These are phyloP conservation scores for Colletotrichum cordylinicola DNA, from an alignment of 2,329 filamentous ascomycete genomes.

Conservation along the genomic window DNA sequence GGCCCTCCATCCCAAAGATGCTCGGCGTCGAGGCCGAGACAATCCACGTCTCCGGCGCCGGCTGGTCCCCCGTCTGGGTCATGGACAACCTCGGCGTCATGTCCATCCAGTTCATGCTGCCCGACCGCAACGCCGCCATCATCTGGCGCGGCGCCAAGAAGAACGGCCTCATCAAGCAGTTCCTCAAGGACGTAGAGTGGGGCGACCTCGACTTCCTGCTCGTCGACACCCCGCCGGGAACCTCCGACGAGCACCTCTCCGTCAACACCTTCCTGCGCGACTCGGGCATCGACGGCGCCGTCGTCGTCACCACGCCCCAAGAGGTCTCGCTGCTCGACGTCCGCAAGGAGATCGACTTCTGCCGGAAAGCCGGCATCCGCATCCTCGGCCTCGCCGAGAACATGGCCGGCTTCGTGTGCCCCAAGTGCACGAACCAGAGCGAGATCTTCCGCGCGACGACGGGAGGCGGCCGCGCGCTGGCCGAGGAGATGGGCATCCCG, in stretches of 20 bases:
- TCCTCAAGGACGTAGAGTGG: slow-evolving; percentile 98
- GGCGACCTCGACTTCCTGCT: slow-evolving; percentile 91
- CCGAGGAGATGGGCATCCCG: slow-evolving; percentile 84
- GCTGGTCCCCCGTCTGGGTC: slow-evolving; percentile 97
- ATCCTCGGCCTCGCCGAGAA: slow-evolving; percentile 95
- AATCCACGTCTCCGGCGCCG: slow-evolving; percentile 86
- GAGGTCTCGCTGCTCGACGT: slow-evolving; percentile 93
- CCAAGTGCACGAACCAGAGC: slow-evolving; percentile 81
- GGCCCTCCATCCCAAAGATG: slow-evolving; percentile 97
- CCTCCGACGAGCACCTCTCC: slow-evolving; percentile 92
- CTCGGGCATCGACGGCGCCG: slow-evolving; percentile 89
- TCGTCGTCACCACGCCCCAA: slow-evolving; percentile 93
- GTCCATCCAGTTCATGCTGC: slow-evolving; percentile 98
- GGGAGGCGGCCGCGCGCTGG: slow-evolving; percentile 81
- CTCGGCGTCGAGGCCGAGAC: slow-evolving; percentile 95
- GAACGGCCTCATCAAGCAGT: slow-evolving; percentile 97
- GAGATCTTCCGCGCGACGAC: slow-evolving; percentile 93
- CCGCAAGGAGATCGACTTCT: slow-evolving; percentile 97
- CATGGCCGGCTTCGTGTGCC: slow-evolving; percentile 97
- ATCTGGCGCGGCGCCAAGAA: slow-evolving; percentile 99
- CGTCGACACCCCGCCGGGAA: slow-evolving; percentile 95
- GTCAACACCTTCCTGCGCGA: slow-evolving; percentile 93
- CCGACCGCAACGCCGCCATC: slow-evolving; percentile 89
- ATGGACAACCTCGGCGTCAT: slow-evolving; percentile 93
- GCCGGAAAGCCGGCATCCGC: slow-evolving; percentile 88